These are phyloP conservation scores for Lepidium campestre DNA, from an alignment of 441 rosid genomes.

Conservation along the genomic window DNA sequence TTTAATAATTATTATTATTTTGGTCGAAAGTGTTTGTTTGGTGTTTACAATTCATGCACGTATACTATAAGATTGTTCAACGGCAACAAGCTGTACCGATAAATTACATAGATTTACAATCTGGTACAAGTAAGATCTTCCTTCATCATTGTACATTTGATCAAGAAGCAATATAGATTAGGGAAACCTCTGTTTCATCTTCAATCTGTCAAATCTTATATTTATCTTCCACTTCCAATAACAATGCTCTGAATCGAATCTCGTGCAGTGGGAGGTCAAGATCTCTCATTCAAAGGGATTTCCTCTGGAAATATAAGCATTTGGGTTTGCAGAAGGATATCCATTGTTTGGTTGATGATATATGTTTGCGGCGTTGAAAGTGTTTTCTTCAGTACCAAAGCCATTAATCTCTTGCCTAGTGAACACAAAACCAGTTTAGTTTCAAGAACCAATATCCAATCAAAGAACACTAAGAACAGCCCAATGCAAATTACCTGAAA, in stretches of 20 bases:
- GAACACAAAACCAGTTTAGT: slow-evolving; percentile 14
- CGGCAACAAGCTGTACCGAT: not conserved
- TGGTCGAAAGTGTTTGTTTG: not conserved
- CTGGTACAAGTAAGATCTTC: not conserved
- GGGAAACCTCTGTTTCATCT: slow-evolving; percentile 4
- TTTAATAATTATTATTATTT: not conserved
- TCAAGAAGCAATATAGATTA: not conserved
- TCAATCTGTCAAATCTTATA: not conserved
- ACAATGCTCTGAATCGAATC: not conserved
- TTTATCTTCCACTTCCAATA: slow-evolving; percentile 5
- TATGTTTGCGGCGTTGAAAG: slow-evolving; percentile 19
- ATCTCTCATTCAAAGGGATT: slow-evolving; percentile 52
- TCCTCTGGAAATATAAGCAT: slow-evolving; percentile 40
- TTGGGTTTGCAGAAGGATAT: slow-evolving; percentile 29
- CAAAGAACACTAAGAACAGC: not conserved
- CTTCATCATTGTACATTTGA: not conserved
- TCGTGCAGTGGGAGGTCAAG: not conserved
- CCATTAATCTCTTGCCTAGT: slow-evolving; percentile 35
- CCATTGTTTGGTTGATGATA: slow-evolving; percentile 31
- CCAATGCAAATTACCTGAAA: slow-evolving; percentile 39
- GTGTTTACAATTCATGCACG: not conserved
- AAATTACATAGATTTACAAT: not conserved
- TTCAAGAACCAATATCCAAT: not conserved
- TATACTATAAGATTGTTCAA: not conserved
- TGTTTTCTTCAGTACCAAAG: slow-evolving; percentile 18